These are phyloP conservation scores for Colletotrichum euphorbiae DNA, from an alignment of 2,329 filamentous ascomycete genomes.

Conservation along the genomic window DNA sequence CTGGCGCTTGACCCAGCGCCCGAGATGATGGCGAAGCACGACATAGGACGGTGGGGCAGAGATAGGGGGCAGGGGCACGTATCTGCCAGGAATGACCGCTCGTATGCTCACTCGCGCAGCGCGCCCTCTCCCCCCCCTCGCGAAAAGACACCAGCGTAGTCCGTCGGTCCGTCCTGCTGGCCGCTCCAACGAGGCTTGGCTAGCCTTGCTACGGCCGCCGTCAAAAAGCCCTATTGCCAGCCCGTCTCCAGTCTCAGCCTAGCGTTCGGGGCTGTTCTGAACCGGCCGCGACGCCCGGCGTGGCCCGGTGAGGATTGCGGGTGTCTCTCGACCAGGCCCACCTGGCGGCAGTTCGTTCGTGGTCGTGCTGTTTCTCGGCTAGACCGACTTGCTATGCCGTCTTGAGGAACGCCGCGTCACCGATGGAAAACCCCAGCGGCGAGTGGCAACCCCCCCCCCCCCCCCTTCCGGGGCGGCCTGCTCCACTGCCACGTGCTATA, in stretches of 20 bases:
- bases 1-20: neutral
- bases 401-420: neutral
- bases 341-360: neutral
- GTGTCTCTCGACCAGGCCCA: neutral
- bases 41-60: neutral
- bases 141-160: neutral
- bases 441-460: no score
- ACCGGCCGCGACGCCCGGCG: neutral
- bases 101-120: no score
- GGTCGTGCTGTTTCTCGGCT: neutral
- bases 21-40: neutral
- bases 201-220: no score
- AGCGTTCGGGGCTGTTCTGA: neutral
- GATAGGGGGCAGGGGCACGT: no score
- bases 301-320: neutral
- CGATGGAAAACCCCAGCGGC: neutral
- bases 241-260: neutral
- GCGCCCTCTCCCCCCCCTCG: no score
- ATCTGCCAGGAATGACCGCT: no score
- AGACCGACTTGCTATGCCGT: neutral
- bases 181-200: neutral
- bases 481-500: neutral
- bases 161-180: neutral
- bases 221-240: neutral
- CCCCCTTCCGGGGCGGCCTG: neutral